Evolutionary conservation across 192 early-diverging fungal species (phyloP), one percentile per base, ranked within the genome.

Genomic region (Spizellomyces sp.): DNA sequence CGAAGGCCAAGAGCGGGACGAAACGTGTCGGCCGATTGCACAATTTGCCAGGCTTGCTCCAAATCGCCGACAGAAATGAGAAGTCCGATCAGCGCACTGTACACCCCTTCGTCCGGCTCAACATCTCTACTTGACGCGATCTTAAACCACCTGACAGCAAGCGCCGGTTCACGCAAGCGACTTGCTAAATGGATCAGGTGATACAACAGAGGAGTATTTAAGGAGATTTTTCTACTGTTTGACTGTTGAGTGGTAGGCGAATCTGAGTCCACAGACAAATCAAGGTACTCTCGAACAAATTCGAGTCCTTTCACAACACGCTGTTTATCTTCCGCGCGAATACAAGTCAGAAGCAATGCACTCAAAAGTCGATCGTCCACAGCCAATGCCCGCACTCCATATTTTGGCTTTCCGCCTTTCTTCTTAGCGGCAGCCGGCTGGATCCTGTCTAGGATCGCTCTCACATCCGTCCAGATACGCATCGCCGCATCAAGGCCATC

Each of bases 31-130:
- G 50, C n/a, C 10, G 7, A 43, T 14, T 15, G 12, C 41, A 57
- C 8, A 8, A 70, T 10, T 8, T 61, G 19, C 69, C 69, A 70
- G 6, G 69, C 69, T 15, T 62, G 14, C 46, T 70, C 69, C n/a
- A n/a, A 27, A 7, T 12, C 9, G 43, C 60, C 58, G 9, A 27
- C 50, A 0, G 69, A 70, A 15, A 70, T 62, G 19, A 70, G 46
- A n/a, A 70, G 69, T 15, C 58, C 69, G n/a, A 61, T 45, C 0
- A 70, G 58, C 1, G 22, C 46, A 46, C 22, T 62, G 59, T 19
- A 70, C 43, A 62, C 48, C 19, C 12, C 58, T 14, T 70, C 58
- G 45, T 70, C 69, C 19, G 58, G 4, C n/a, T 0, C 1, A 9
- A 62, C n/a, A 9, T 47, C 42, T 22, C 22, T 14, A 22, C 14